Base-by-base conservation (phyloP, 768 basidiomycete genomes). In the Gyrodon lividus region DNA sequence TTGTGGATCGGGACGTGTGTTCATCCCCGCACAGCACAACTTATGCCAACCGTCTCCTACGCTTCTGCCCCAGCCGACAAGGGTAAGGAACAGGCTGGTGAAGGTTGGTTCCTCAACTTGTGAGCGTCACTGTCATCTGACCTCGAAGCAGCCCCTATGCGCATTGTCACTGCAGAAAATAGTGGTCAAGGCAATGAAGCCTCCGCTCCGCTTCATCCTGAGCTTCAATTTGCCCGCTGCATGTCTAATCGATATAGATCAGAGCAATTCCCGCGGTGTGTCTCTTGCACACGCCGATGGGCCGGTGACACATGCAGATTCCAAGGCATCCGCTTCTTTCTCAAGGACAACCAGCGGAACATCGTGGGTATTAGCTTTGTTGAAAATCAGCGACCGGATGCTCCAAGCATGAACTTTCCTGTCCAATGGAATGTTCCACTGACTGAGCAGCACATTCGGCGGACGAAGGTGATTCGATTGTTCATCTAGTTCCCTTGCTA, bases 221-320 rank as follows among this genome's bases (percentile, higher is more conserved):
- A 92, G 61, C 72, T 86, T 22, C 89, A 92, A 52, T 84, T 82
- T 54, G 84, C 88, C 2, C 80, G 89, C 5, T 92, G 89, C 72
- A 92, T 92, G 89, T 89, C 89, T 0, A 86, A 82, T 59, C 78
- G 86, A 43, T 91, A 90, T 65, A 80, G 80, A 55, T 70, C 74
- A 39, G 87, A 89, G 57, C 74, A 78, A 46, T 88, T 90, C 67
- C 86, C 89, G 35, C 83, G 86, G 13, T 92, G 89, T 60, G 86
- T 91, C 31, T 86, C 88, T 3, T 92, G 89, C 66, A 90, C 86
- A 30, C 84, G 89, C 37, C 84, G 89, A 20, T 91, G 89, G 89
- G 88, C 88, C 1, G 89, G 89, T 35, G 89, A 92, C 64, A 90
- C 88, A 2, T 92, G 89, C 63, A 83, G 89, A 22, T 92, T 92